Evolutionary conservation across 2,329 filamentous ascomycete genomes (phyloP), one percentile per base, ranked within the genome.

Genomic region (Fusarium miscanthi): DNA sequence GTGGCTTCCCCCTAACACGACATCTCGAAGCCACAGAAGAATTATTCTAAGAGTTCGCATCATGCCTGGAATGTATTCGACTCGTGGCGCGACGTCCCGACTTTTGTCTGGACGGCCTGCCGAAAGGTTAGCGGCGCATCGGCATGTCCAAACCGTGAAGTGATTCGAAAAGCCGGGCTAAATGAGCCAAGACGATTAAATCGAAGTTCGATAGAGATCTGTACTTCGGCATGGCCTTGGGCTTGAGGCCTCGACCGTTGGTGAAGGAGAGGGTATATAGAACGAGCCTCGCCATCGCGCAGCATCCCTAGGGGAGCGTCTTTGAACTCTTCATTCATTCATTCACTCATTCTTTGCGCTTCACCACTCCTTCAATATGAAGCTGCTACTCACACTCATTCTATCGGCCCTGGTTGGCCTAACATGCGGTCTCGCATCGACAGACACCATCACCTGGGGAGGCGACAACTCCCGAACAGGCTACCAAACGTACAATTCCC

Each of bases 401-500:
- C 51, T 81, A 59, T 76, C 81, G 63, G 76, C 79, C 69, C 71
- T 84, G 59, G 69, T 76, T 45, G 77, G 80, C 72, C 72, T 81
- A 43, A 79, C 77, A 71, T 72, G 75, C 63, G 81, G 81, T 51
- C 78, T 85, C 19, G 84, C 76, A 12, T 78, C 77, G n/a, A 87
- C 87, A 2, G 87, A 89, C 66, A 88, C 87, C 63, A 89, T 89
- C 69, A 90, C 88, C 33, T 89, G 87, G 86, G 87, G 87, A 72
- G 88, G 88, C 66, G 87, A 88, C 73, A 88, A 88, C 75, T 83
- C 85, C 16, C 80, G 87, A 56, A 77, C 84, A 17, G 87, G 87
- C 33, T 89, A 89, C 76, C 85, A 87, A 76, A 84, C 82, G 86
- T 87, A 7, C n/a, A 5, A 1, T 3, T 2, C 16, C 30, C 12